Conservation (phyloP, 2,329 filamentous ascomycete species). For the Nothomitra cinnamomea region DNA sequence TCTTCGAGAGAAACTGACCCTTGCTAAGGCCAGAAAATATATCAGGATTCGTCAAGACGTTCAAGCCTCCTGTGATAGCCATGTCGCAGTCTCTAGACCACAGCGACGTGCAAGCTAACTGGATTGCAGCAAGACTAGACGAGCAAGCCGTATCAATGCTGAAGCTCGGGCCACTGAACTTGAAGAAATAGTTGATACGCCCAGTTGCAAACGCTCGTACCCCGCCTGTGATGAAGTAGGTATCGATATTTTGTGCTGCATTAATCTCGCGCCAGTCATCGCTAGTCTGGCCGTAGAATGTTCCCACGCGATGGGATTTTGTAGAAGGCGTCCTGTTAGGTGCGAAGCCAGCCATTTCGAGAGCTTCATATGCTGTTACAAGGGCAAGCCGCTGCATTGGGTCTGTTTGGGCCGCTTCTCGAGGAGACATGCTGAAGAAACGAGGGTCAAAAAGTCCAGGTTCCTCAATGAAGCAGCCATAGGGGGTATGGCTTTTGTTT, state of each 20-base stretch:
- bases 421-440: slow-evolving; percentile 77
- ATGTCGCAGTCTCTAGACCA: slow-evolving; percentile 66
- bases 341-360: slow-evolving; percentile 67
- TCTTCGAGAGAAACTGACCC: slow-evolving; percentile 44
- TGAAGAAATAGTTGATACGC: slow-evolving; percentile 61
- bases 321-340: slow-evolving; percentile 55
- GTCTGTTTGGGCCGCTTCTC: slow-evolving; percentile 64
- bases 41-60: slow-evolving; percentile 61
- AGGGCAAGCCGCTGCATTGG: slow-evolving; percentile 65
- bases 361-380: slow-evolving; percentile 61
- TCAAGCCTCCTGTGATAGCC: slow-evolving; percentile 62
- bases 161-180: slow-evolving; percentile 55
- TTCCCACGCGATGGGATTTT: slow-evolving; percentile 46
- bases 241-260: slow-evolving; percentile 52
- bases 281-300: slow-evolving; percentile 58
- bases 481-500: slow-evolving; percentile 63
- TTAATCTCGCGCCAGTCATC: slow-evolving; percentile 68
- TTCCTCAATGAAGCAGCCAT: slow-evolving; percentile 59
- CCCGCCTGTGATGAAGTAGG: slow-evolving; percentile 48
- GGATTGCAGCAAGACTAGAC: slow-evolving; percentile 54
- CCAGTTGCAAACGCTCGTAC: slow-evolving; percentile 43
- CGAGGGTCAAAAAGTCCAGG: slow-evolving; percentile 65
- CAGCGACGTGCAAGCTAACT: slow-evolving; percentile 54
- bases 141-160: slow-evolving; percentile 67
- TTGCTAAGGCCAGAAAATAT: slow-evolving; percentile 32